Conservation (phyloP, 148 eudicot species). For the Simmondsia chinensis region DNA sequence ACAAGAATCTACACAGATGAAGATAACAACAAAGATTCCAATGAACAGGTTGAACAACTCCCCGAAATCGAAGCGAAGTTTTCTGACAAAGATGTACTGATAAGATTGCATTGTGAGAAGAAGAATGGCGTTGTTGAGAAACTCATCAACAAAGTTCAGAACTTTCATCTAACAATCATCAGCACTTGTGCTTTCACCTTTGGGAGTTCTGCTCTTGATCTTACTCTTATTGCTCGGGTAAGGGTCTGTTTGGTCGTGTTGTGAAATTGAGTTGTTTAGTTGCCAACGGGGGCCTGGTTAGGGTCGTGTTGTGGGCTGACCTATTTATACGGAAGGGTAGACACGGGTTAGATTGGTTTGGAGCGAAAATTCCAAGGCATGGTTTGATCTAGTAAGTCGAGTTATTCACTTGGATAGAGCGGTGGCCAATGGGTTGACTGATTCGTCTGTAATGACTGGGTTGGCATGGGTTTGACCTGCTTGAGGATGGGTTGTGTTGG, state of each 20-base stretch:
- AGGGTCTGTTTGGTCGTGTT: background rate
- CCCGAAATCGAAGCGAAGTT: constrained; percentile 60
- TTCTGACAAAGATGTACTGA: constrained; percentile 44
- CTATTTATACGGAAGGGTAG: no score
- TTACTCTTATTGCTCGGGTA: constrained; percentile 69
- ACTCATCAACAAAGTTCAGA: constrained; percentile 35
- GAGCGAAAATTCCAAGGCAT: no score
- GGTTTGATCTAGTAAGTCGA: no score
- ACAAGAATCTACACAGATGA: no score
- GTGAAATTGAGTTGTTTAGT: background rate
- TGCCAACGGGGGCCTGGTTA: background rate
- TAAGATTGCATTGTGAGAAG: constrained; percentile 53
- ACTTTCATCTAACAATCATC: constrained; percentile 36
- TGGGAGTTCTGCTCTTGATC: constrained; percentile 40
- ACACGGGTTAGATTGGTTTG: no score
- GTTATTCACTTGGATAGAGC: no score
- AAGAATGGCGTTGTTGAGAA: constrained; percentile 47
- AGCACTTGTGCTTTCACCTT: constrained; percentile 46
- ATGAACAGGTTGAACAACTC: no score
- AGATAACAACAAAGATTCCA: no score
- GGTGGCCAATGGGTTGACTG: no score
- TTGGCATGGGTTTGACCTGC: no score
- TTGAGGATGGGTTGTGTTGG: no score
- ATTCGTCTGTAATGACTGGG: no score
- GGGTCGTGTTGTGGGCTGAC: background rate